Evolutionary conservation across 352 stramenopile species (phyloP).

Genomic region (Peronospora belbahrii): DNA sequence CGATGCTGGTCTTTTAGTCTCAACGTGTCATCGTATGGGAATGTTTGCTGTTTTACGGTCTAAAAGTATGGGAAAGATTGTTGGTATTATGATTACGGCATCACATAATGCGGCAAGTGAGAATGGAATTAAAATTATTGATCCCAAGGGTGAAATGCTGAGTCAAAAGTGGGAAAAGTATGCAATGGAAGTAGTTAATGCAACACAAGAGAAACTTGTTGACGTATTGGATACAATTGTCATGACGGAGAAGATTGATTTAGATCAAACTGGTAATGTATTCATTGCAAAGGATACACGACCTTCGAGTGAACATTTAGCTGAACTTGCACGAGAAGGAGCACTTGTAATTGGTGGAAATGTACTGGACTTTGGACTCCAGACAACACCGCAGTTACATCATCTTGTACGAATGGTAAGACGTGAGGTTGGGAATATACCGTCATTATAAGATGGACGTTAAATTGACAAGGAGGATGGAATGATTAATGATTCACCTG

Average conservation of each 20-base stretch:
- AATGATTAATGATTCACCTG: too few species aligned
- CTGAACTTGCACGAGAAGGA: constrained; percentile 82
- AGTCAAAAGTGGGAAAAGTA: constrained; percentile 86
- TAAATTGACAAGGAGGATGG: too few species aligned
- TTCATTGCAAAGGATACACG: constrained; percentile 92
- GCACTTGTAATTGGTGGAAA: constrained; percentile 84
- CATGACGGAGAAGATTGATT: constrained; percentile 65
- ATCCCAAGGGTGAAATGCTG: constrained; percentile 91
- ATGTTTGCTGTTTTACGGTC: constrained; percentile 77
- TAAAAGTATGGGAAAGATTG: constrained; percentile 73
- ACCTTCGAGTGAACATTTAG: constrained; percentile 74
- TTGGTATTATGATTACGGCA: constrained; percentile 92
- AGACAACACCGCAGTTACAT: constrained; percentile 97
- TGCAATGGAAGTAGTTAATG: constrained; percentile 77
- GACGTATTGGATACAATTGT: constrained; percentile 74
- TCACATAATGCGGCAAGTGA: constrained; percentile 90
- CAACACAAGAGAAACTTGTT: constrained; percentile 70
- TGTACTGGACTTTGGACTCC: constrained; percentile 92
- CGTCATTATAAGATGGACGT: too few species aligned
- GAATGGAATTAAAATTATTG: constrained; percentile 93
- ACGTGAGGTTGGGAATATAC: too few species aligned
- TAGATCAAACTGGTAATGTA: constrained; percentile 77
- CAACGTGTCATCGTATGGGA: constrained; percentile 91
- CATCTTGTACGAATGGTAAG: constrained; percentile 93
- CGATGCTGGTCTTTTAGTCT: constrained; percentile 81